Evolutionary conservation across 2,329 filamentous ascomycete species (phyloP).

Genomic region (Geosmithia morbida): DNA sequence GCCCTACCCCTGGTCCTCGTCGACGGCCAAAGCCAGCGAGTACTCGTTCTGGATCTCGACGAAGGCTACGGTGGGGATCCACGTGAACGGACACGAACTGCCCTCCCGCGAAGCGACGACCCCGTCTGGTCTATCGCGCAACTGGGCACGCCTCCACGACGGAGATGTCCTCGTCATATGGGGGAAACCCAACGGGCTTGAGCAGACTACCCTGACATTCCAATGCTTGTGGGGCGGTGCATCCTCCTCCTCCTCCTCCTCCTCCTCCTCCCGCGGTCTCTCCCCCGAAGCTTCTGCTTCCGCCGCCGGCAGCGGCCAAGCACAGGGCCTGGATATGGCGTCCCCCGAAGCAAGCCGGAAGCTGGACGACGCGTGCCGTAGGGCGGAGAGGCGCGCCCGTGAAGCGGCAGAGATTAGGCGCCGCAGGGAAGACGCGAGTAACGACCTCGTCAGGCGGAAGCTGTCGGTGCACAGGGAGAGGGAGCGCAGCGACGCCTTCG

Average conservation of each 20-base stretch:
- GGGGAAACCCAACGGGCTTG: conserved; percentile 26
- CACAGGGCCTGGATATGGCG: conserved; percentile 15
- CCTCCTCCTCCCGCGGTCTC: no score
- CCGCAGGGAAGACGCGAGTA: conserved; percentile 25
- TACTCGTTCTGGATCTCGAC: conserved; percentile 66
- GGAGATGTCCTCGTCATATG: conserved; percentile 68
- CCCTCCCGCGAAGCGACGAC: conserved; percentile 38
- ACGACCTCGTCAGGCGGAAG: conserved; percentile 27
- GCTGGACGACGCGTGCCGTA: conserved; percentile 33
- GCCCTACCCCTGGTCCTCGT: conserved; percentile 28
- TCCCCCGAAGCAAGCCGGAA: conserved; percentile 22
- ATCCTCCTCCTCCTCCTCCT: conserved; percentile 21
- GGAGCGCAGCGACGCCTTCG: conserved; percentile 33
- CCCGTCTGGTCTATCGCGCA: conserved; percentile 35
- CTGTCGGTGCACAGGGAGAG: conserved; percentile 28
- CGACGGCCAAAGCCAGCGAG: conserved; percentile 28
- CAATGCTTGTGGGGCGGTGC: conserved; percentile 38
- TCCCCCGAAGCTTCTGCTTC: neutral
- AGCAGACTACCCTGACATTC: conserved; percentile 32
- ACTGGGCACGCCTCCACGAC: conserved; percentile 58
- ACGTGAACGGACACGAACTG: conserved; percentile 59
- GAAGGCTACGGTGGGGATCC: conserved; percentile 62
- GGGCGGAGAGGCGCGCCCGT: conserved; percentile 28
- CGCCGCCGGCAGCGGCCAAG: conserved; percentile 10
- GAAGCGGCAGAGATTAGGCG: conserved; percentile 22